Conservation (phyloP, 768 basidiomycete species). For the Astraeus odoratus region DNA sequence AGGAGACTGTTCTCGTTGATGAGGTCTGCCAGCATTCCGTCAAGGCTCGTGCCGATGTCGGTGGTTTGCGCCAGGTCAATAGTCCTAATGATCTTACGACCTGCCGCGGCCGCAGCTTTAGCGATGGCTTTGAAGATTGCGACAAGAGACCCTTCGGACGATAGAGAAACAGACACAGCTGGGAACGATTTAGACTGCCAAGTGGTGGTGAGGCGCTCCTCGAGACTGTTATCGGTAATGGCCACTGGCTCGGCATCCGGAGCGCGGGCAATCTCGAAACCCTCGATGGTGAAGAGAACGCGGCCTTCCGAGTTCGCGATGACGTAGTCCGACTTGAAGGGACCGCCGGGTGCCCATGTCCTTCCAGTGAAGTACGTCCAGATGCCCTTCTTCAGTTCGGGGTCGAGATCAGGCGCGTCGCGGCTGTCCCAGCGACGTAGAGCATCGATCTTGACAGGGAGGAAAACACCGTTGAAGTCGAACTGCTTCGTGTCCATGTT, state of each 20-base stretch:
- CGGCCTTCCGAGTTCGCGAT: constrained; percentile 23
- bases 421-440: constrained; percentile 25
- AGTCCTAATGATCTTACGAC: constrained; percentile 18
- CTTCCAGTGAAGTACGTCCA: constrained; percentile 23
- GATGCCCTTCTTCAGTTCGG: constrained; percentile 22
- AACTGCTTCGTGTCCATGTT: constrained; percentile 21
- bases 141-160: not conserved
- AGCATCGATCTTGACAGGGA: constrained; percentile 25
- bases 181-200: constrained; percentile 28
- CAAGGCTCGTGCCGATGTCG: constrained; percentile 14
- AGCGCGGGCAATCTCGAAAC: constrained; percentile 28
- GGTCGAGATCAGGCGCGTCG: constrained; percentile 17
- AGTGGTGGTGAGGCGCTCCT: constrained; percentile 23
- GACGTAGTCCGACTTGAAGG: constrained; percentile 19
- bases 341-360: constrained; percentile 18
- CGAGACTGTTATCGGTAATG: constrained; percentile 19
- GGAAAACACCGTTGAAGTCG: constrained; percentile 26
- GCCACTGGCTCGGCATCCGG: constrained; percentile 21
- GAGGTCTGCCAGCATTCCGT: constrained; percentile 10
- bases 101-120: constrained; percentile 11
- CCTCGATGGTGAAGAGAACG: constrained; percentile 27
- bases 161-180: constrained; percentile 5
- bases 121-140: constrained; percentile 13
- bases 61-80: constrained; percentile 18
- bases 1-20: constrained; percentile 10